Evolutionary conservation across 805 yeast genomes (phyloP).

Genomic region (Kluyveromyces nonfermentans): DNA sequence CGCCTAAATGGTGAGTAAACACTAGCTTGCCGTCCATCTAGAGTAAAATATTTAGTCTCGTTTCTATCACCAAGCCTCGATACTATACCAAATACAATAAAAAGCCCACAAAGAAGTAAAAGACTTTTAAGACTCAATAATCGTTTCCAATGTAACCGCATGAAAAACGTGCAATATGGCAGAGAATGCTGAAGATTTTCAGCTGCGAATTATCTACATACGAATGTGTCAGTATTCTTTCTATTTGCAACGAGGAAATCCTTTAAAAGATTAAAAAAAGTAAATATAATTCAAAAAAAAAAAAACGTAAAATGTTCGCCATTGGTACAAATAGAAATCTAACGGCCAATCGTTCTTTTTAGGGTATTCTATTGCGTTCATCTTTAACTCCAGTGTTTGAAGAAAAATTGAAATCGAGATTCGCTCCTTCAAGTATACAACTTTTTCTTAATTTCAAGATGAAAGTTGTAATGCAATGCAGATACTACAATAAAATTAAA

Average conservation of each 20-base stretch:
- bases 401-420: no score
- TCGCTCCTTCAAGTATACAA: no score
- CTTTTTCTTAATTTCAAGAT: neutral
- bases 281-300: no score
- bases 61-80: neutral
- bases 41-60: neutral
- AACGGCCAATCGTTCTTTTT: no score
- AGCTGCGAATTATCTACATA: no score
- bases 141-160: constrained; percentile 1
- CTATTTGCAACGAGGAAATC: no score
- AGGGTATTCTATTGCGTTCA: no score
- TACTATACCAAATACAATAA: neutral
- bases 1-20: neutral
- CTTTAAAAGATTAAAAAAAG: no score
- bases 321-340: no score
- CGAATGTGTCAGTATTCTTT: no score
- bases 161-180: neutral
- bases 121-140: neutral
- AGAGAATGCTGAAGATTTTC: neutral
- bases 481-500: neutral
- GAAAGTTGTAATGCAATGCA: neutral
- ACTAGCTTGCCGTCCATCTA: neutral
- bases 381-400: no score
- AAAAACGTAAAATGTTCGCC: no score
- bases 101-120: neutral